Conservation (phyloP, 2,329 filamentous ascomycete species). For the Neonectria coccinea region DNA sequence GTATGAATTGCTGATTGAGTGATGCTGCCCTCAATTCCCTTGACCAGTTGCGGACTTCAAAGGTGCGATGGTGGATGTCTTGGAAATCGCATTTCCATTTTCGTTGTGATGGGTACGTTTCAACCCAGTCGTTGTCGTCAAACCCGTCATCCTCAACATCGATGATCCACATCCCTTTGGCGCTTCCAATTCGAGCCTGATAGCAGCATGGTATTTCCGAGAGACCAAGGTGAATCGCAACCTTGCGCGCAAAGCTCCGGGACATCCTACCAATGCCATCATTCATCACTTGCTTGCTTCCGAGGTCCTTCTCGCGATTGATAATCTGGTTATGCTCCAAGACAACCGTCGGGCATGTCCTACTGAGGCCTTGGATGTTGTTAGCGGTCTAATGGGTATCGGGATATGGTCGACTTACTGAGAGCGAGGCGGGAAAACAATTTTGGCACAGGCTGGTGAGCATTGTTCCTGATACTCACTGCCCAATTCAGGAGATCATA, state of each 20-base stretch:
- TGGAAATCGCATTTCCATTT: conserved; percentile 71
- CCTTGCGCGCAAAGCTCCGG: conserved; percentile 63
- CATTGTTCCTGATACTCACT: conserved; percentile 59
- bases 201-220: conserved; percentile 70
- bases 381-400: conserved; percentile 6
- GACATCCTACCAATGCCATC: conserved; percentile 77
- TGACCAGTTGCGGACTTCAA: conserved; percentile 68
- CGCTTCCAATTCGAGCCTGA: conserved; percentile 77
- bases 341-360: conserved; percentile 59
- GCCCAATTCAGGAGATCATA: conserved; percentile 64
- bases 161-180: conserved; percentile 81
- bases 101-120: conserved; percentile 73
- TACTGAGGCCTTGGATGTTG: conserved; percentile 61
- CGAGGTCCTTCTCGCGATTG: conserved; percentile 41
- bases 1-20: conserved; percentile 76
- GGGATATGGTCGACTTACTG: conserved; percentile 52
- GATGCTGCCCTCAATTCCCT: conserved; percentile 57
- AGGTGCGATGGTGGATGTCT: conserved; percentile 67
- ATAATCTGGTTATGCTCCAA: conserved; percentile 61
- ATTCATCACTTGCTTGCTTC: conserved; percentile 64
- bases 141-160: conserved; percentile 60
- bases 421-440: conserved; percentile 69
- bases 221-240: conserved; percentile 64
- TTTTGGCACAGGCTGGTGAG: conserved; percentile 62
- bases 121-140: conserved; percentile 69